Conservation (phyloP, 2,329 filamentous ascomycete species). For the Fusarium sp. region DNA sequence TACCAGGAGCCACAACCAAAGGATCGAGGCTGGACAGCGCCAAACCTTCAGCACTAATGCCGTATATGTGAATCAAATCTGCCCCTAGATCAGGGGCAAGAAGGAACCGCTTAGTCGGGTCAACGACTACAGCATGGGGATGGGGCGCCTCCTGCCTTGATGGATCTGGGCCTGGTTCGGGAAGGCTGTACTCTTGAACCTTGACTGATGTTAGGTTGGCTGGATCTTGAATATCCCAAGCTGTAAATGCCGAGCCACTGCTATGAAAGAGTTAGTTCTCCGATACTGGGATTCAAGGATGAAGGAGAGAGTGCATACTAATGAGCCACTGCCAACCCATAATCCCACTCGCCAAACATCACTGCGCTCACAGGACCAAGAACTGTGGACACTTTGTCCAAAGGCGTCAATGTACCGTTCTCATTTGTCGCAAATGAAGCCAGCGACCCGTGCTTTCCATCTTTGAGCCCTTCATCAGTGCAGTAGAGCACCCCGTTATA, state of each 20-base stretch:
- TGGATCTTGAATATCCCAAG: constrained; percentile 60
- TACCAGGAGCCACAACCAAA: constrained; percentile 62
- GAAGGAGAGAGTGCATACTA: constrained; percentile 56
- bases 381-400: constrained; percentile 54
- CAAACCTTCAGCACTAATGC: constrained; percentile 59
- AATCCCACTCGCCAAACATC: constrained; percentile 58
- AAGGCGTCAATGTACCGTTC: constrained; percentile 56
- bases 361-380: constrained; percentile 61
- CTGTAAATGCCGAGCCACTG: constrained; percentile 58
- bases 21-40: constrained; percentile 58
- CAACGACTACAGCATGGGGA: constrained; percentile 74
- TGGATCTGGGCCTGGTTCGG: constrained; percentile 54
- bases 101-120: constrained; percentile 74
- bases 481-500: constrained; percentile 67
- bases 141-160: constrained; percentile 70
- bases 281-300: not conserved
- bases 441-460: constrained; percentile 62
- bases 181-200: constrained; percentile 57
- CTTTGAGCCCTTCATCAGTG: constrained; percentile 67
- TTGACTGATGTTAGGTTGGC: constrained; percentile 54
- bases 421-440: constrained; percentile 55
- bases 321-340: constrained; percentile 59
- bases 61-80: constrained; percentile 71
- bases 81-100: constrained; percentile 75
- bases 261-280: constrained; percentile 46